Percentiles rank a stretch among this genome's conserved stretches.
Conservation (phyloP, 2,329 filamentous ascomycete species). For the Magnaporthiopsis rhizophila region DNA sequence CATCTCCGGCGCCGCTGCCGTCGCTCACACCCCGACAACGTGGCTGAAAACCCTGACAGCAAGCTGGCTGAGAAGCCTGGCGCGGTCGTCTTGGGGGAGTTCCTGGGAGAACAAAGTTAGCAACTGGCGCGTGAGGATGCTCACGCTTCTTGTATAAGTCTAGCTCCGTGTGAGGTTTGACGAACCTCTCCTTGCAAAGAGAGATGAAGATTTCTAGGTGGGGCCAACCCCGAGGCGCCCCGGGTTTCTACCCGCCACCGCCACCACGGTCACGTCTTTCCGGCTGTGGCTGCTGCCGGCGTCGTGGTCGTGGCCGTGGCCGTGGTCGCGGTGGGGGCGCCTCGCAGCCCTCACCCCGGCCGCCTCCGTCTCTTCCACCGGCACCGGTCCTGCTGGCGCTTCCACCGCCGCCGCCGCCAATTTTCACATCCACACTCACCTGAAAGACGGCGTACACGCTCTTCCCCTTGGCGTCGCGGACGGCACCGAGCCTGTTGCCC, state of each 20-base stretch:
- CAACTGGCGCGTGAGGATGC: background rate
- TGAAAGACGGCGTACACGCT: conserved; percentile 88
- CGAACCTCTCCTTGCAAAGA: conserved; percentile 4
- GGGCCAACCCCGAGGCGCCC: background rate
- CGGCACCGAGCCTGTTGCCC: conserved; percentile 82
- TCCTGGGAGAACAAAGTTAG: conserved; percentile 40
- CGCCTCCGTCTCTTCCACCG: background rate
- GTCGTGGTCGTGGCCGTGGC: background rate
- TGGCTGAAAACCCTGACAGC: conserved; percentile 82
- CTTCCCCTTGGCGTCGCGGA: conserved; percentile 87
- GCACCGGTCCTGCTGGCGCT: background rate
- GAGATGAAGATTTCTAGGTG: background rate
- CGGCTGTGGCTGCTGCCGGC: background rate
- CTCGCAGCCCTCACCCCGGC: too few species aligned
- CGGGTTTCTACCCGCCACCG: background rate
- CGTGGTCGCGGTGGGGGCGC: background rate
- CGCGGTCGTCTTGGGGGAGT: conserved; percentile 73
- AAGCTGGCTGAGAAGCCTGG: conserved; percentile 72
- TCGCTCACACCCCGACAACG: conserved; percentile 49
- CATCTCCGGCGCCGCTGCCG: too few species aligned
- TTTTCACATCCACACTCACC: conserved; percentile 25
- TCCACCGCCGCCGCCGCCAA: conserved; percentile 1
- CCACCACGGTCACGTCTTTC: background rate
- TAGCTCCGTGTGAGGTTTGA: conserved; percentile 1
- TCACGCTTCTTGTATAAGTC: background rate